Base-by-base conservation (phyloP, 345 rosid species). In the Lenwebbia sp. region DNA sequence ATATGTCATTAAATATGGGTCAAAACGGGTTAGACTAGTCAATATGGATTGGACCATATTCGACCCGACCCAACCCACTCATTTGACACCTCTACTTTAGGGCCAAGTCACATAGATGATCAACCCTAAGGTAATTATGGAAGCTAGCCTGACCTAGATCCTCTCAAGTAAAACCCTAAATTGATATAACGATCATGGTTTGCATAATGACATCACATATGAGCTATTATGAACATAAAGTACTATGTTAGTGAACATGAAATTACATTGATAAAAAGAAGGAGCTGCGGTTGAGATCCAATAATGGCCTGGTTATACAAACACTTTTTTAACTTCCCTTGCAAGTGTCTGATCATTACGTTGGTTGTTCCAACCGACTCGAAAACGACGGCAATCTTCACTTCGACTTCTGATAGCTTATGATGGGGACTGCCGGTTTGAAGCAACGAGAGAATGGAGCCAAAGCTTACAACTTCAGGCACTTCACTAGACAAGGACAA, bases 321-420 rank as follows among this genome's bases (percentile, higher is more conserved):
- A 4, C 37, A 41, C 15, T 17, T 11, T 14, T 28, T 26, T 85
- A 75, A 58, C 91, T 91, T 93, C 89, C 86, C 86, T 89, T 62
- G 53, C 70, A 90, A 90, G 91, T 58, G 83, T 5, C 25, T 54
- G 50, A 86, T 88, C 65, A 88, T 90, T 62, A 82, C 88, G 92
- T 88, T 78, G 94, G 92, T 94, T 87, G 93, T 81, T 91, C 87
- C 86, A 89, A 49, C 89, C 62, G 85, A 84, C 85, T 37, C 33
- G 65, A 50, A 4, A 70, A 37, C 3, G 81, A 70, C 1, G 47
- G 81, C 47, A 70, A 10, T 70, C 44, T 33, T 33, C 78, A 2
- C 78, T 0, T 19, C 7, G 40, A 37, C 14, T 70, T 37, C 26
- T 70, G 81, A 70, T 70, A 4, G 47, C 81, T 70, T 70, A 41